Evolutionary conservation across 495 filamentous ascomycete genomes (phyloP).

Genomic region (Neurospora terricola): DNA sequence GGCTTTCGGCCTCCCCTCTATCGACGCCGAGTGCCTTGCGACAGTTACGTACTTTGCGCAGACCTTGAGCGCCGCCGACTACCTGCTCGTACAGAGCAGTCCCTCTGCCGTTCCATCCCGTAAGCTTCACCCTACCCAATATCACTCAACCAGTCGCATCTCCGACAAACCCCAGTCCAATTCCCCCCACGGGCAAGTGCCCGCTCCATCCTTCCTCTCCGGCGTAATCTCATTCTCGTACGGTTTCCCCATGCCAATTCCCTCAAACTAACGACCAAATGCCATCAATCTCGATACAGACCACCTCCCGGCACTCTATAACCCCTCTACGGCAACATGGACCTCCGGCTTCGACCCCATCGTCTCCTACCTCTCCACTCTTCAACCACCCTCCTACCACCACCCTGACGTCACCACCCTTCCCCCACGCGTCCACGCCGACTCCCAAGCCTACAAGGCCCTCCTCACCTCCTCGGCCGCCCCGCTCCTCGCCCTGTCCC

Average conservation of each 20-base stretch:
- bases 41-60: slow-evolving; percentile 60
- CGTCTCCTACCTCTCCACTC: slow-evolving; percentile 49
- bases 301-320: slow-evolving; percentile 61
- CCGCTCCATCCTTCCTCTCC: not conserved
- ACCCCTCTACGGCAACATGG: slow-evolving; percentile 45
- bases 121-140: slow-evolving; percentile 32
- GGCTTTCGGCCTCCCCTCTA: slow-evolving; percentile 75
- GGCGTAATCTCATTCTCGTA: slow-evolving; percentile 6
- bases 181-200: not conserved
- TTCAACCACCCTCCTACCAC: slow-evolving; percentile 47
- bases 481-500: slow-evolving; percentile 63
- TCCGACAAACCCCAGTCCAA: not conserved
- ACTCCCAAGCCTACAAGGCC: slow-evolving; percentile 60
- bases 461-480: slow-evolving; percentile 55
- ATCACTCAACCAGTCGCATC: not conserved
- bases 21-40: slow-evolving; percentile 81
- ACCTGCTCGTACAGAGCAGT: slow-evolving; percentile 67
- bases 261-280: slow-evolving; percentile 1
- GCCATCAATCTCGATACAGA: slow-evolving; percentile 34
- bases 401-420: slow-evolving; percentile 42
- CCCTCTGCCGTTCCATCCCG: slow-evolving; percentile 64
- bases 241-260: not conserved
- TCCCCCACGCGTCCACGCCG: slow-evolving; percentile 54
- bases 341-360: slow-evolving; percentile 66
- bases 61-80: slow-evolving; percentile 47